Evolutionary conservation across 176 grass and related monocot species (phyloP).

Genomic region (Carex pumila): DNA sequence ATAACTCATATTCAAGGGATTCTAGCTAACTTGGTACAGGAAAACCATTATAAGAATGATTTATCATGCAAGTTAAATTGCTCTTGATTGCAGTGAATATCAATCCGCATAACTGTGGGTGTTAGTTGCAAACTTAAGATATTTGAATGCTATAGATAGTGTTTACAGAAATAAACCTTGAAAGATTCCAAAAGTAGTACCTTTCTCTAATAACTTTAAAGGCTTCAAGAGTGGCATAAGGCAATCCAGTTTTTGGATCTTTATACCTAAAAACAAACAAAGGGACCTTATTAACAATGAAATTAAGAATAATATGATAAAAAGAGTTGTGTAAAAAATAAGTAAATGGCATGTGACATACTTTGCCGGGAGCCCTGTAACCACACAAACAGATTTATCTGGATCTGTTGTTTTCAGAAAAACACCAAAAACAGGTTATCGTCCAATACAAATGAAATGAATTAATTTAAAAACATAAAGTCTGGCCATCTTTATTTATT

Average conservation of each 20-base stretch:
- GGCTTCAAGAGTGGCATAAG: slow-evolving; percentile 82
- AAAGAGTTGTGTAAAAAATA: not conserved
- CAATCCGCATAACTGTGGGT: not conserved
- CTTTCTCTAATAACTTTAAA: slow-evolving; percentile 70
- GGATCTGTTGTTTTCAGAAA: slow-evolving; percentile 48
- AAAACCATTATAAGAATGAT: not conserved
- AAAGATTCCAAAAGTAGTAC: not conserved
- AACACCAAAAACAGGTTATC: not conserved
- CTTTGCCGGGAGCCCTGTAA: slow-evolving; percentile 84
- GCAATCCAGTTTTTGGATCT: slow-evolving; percentile 82
- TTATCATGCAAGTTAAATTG: slow-evolving; percentile 3
- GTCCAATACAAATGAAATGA: not conserved
- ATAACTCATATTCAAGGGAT: not conserved
- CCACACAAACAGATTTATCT: slow-evolving; percentile 56
- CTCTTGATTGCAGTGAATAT: not conserved
- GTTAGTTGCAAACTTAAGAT: not conserved
- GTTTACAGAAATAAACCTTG: not conserved
- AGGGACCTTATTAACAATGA: slow-evolving; percentile 16
- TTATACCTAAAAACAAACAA: slow-evolving; percentile 54
- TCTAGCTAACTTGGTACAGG: not conserved
- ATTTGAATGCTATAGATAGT: not conserved
- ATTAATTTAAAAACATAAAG: not conserved
- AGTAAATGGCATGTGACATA: slow-evolving; percentile 31
- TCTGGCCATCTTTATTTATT: not conserved
- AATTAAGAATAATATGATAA: slow-evolving; percentile 8